These are phyloP conservation scores for Leccinum cinnamomeum DNA, from an alignment of 1,284 basidiomycete genomes.

Conservation along the genomic window DNA sequence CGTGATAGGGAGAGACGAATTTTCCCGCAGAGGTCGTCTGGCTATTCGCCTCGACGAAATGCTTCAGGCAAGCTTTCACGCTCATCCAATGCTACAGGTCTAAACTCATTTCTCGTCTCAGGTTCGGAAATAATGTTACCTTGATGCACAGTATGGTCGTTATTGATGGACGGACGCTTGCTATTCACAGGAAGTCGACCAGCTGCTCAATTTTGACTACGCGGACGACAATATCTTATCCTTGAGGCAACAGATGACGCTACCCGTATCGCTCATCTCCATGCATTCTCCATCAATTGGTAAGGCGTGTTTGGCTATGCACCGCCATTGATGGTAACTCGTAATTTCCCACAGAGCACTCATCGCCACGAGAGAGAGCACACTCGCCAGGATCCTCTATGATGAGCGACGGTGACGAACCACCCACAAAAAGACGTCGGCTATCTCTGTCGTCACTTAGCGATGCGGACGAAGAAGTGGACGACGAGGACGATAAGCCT, in stretches of 20 bases:
- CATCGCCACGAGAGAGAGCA: constrained; percentile 36
- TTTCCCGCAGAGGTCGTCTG: constrained; percentile 69
- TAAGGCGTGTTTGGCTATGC: constrained; percentile 36
- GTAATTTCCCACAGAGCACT: constrained; percentile 31
- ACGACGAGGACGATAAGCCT: constrained; percentile 54
- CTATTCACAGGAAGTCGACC: constrained; percentile 62
- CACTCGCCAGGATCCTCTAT: constrained; percentile 59
- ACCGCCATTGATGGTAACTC: constrained; percentile 4
- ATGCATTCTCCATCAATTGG: constrained; percentile 36
- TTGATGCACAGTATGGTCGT: constrained; percentile 10
- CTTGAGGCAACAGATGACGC: constrained; percentile 69
- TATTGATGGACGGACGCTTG: constrained; percentile 17
- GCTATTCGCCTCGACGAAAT: constrained; percentile 85
- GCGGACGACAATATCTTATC: constrained; percentile 67
- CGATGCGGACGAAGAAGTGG: constrained; percentile 40
- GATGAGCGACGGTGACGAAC: constrained; percentile 53
- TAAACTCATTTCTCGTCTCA: constrained; percentile 21
- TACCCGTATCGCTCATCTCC: constrained; percentile 48
- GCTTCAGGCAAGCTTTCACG: constrained; percentile 60
- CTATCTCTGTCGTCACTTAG: constrained; percentile 49
- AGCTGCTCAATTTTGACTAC: constrained; percentile 78
- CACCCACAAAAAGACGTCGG: constrained; percentile 51
- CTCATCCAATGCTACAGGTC: constrained; percentile 1
- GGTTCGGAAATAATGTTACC: constrained; percentile 27
- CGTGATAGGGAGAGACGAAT: constrained; percentile 58